Base-by-base conservation (phyloP, 805 yeast genomes). In the Priceomyces haplophilus region DNA sequence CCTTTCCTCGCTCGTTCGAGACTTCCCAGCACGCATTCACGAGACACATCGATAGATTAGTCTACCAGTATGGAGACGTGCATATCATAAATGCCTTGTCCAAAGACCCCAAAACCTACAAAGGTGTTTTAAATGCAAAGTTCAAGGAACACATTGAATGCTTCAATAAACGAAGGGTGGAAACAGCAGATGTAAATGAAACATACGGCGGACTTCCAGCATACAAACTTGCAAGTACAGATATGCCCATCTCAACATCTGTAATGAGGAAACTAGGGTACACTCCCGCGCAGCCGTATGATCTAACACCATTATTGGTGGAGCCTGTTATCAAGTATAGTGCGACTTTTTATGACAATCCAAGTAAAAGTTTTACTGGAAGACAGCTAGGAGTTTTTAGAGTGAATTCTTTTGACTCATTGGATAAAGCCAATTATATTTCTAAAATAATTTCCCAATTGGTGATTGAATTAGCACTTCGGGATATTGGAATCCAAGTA, bases 341-440 rank as follows among this genome's bases (percentile, higher is more conserved):
- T 7, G 78, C 80, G 0, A 62, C 67, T 35, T 71, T 73, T 42
- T 68, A 56, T 45, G 78, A 73, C 49, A 47, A 60, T 31, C 50
- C 46, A n/a, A 54, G 63, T 20, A 48, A 58, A 20, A 49, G 59
- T 1, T 72, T 61, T 35, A 57, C 67, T 7, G 79, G 77, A 3
- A 69, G 72, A 47, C 83, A 78, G 51, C 53, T 69, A 24, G 83
- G 83, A 7, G 72, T 71, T 0, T 74, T 77, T 44, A 47, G 80
- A 40, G 65, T 74, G 7, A 77, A 73, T 46, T 74, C 80, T 0
- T 70, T 76, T 46, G 78, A 75, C 46, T 71, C 78, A 30, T 58
- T 73, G 38, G 69, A 66, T 30, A 73, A 78, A 43, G 73, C 80
- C n/a, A 76, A 75, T 50, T 70, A 62, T 35, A 60, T 79, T 8